Evolutionary conservation across 305 asterid genomes (phyloP).

Genomic region (Petunia hybrid): DNA sequence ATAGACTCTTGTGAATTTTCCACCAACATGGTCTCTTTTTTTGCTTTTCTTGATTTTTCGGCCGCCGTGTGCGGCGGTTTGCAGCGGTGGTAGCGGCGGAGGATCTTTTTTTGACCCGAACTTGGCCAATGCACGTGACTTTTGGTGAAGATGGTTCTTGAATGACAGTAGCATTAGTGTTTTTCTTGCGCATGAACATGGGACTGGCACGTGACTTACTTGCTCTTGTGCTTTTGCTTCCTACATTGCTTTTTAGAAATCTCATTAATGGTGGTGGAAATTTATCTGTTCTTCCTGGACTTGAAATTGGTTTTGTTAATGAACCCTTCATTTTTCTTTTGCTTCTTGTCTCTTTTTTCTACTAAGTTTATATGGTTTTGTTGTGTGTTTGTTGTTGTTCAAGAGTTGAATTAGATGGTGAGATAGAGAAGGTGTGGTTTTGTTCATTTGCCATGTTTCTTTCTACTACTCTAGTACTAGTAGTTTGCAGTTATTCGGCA

Average conservation of each 20-base stretch:
- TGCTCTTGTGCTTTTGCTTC: slow-evolving; percentile 83
- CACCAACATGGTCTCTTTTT: slow-evolving; percentile 37
- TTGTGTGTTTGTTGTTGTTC: neutral
- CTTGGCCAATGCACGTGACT: slow-evolving; percentile 95
- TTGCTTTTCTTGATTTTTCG: slow-evolving; percentile 32
- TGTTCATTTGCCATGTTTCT: slow-evolving; percentile 14
- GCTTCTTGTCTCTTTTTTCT: neutral
- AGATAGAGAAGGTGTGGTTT: slow-evolving; percentile 27
- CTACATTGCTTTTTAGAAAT: slow-evolving; percentile 67
- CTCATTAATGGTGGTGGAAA: slow-evolving; percentile 90
- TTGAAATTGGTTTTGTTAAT: slow-evolving; percentile 67
- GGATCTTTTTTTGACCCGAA: slow-evolving; percentile 72
- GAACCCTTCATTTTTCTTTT: slow-evolving; percentile 50
- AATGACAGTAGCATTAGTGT: slow-evolving; percentile 30
- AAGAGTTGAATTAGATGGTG: neutral
- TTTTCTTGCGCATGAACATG: slow-evolving; percentile 58
- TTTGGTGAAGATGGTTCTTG: slow-evolving; percentile 94
- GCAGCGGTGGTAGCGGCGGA: slow-evolving; percentile 39
- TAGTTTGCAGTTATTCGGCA: neutral
- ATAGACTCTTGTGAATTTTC: slow-evolving; percentile 35
- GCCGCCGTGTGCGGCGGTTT: slow-evolving; percentile 34
- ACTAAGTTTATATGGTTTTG: neutral
- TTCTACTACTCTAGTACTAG: neutral
- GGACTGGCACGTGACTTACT: slow-evolving; percentile 68
- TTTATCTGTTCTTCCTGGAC: slow-evolving; percentile 77